Conservation (phyloP, 768 basidiomycete species). For the Ramaria sp. region DNA sequence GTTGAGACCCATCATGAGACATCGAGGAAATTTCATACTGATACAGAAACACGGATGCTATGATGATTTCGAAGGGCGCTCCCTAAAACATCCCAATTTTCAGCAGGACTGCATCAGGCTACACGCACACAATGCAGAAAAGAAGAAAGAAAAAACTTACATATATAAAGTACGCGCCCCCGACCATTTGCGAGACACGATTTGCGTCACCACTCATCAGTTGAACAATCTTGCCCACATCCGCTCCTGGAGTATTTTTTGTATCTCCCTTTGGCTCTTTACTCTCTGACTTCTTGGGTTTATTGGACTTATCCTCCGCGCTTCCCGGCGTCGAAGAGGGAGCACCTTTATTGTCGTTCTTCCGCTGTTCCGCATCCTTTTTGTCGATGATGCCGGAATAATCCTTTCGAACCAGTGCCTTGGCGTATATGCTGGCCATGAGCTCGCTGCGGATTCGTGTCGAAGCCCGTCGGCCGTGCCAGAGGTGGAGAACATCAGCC, state of each 20-base stretch:
- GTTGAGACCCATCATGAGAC: too few relatives aligned
- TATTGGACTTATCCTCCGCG: not conserved
- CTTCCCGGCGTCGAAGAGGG: not conserved
- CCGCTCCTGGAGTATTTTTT: conserved; percentile 55
- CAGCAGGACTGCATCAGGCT: not conserved
- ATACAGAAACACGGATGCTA: conserved; percentile 67
- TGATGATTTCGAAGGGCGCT: conserved; percentile 67
- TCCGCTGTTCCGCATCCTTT: too few relatives aligned
- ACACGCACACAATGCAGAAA: not conserved
- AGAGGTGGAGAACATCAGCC: conserved; percentile 27
- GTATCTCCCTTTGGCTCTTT: conserved; percentile 30
- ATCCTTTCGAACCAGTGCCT: conserved; percentile 74
- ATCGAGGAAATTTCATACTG: conserved; percentile 31
- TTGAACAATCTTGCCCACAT: conserved; percentile 84
- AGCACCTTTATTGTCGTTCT: conserved; percentile 5
- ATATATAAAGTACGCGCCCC: conserved; percentile 55
- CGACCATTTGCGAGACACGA: conserved; percentile 39
- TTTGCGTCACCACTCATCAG: conserved; percentile 78
- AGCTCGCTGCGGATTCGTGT: conserved; percentile 68
- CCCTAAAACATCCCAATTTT: conserved; percentile 9
- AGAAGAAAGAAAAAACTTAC: conserved; percentile 31
- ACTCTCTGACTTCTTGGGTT: conserved; percentile 16
- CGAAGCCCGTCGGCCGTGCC: conserved; percentile 67
- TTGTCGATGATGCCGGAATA: conserved; percentile 63
- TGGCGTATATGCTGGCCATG: conserved; percentile 83